Evolutionary conservation across 1,139 yeast genomes (phyloP).

Genomic region (Blastobotrys buckinghamii): DNA sequence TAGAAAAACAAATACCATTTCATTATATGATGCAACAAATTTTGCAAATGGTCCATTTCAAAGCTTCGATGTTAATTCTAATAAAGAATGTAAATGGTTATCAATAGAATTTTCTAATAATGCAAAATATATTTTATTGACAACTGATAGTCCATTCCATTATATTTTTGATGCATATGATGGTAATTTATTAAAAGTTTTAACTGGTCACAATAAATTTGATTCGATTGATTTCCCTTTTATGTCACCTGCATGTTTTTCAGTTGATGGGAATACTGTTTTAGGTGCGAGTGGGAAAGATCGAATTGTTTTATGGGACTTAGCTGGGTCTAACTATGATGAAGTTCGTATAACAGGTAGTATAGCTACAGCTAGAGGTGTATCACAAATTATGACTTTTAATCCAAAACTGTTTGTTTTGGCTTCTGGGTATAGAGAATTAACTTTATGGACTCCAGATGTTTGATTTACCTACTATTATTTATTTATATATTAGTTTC

Average conservation of each 20-base stretch:
- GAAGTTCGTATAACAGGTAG: constrained; percentile 32
- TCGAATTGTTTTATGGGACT: constrained; percentile 57
- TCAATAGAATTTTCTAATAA: constrained; percentile 79
- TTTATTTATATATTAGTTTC: too few relatives aligned
- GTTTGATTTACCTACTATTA: background rate
- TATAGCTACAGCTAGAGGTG: constrained; percentile 25
- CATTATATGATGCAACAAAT: constrained; percentile 55
- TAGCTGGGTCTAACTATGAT: background rate
- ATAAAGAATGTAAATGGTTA: constrained; percentile 44
- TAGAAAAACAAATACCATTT: constrained; percentile 41
- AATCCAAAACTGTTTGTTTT: constrained; percentile 73
- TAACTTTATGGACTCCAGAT: constrained; percentile 36
- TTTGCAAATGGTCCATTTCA: constrained; percentile 54
- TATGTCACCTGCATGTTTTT: constrained; percentile 32
- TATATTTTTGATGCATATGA: constrained; percentile 65
- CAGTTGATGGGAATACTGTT: constrained; percentile 78
- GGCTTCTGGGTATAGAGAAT: constrained; percentile 71
- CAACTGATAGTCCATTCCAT: constrained; percentile 50
- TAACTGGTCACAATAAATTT: constrained; percentile 37
- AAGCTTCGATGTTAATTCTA: constrained; percentile 35
- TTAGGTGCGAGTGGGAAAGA: constrained; percentile 57
- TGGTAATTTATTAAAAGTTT: constrained; percentile 52
- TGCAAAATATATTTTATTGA: constrained; percentile 66
- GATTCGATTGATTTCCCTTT: background rate
- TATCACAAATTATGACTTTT: constrained; percentile 46